These are phyloP conservation scores for Paramecium octaurelia DNA, from an alignment of 73 alveolate genomes.

Conservation along the genomic window DNA sequence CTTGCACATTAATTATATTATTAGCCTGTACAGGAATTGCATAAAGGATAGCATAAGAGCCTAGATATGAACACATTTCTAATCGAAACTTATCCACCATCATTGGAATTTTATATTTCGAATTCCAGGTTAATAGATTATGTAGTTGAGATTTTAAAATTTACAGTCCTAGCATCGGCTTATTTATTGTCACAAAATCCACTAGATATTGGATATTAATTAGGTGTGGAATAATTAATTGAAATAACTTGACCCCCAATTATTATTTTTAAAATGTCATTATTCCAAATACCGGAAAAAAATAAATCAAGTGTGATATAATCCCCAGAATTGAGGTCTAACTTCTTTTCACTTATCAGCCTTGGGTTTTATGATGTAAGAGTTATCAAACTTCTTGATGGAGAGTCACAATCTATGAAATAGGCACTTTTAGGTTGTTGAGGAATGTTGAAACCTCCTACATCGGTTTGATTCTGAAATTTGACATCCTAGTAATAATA, in stretches of 20 bases:
- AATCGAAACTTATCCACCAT: background rate
- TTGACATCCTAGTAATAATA: background rate
- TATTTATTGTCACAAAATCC: background rate
- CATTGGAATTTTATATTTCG: background rate
- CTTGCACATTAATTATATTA: background rate
- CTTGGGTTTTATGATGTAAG: background rate
- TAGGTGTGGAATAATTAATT: background rate
- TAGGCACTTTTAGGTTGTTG: background rate
- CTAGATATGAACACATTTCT: background rate
- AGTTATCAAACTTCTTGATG: background rate
- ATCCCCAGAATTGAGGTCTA: background rate
- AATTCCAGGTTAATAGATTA: background rate
- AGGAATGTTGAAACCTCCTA: background rate
- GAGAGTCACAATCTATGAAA: background rate
- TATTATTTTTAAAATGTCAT: background rate
- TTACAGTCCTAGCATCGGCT: background rate
- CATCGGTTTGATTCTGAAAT: background rate
- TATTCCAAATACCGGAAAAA: background rate
- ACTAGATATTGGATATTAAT: background rate
- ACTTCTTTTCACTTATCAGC: background rate
- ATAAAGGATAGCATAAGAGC: background rate
- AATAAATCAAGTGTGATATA: background rate
- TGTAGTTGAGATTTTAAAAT: background rate
- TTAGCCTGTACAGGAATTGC: background rate
- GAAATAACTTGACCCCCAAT: background rate